Evolutionary conservation across 495 filamentous ascomycete genomes (phyloP).

Genomic region (Lindgomyces ingoldianus): DNA sequence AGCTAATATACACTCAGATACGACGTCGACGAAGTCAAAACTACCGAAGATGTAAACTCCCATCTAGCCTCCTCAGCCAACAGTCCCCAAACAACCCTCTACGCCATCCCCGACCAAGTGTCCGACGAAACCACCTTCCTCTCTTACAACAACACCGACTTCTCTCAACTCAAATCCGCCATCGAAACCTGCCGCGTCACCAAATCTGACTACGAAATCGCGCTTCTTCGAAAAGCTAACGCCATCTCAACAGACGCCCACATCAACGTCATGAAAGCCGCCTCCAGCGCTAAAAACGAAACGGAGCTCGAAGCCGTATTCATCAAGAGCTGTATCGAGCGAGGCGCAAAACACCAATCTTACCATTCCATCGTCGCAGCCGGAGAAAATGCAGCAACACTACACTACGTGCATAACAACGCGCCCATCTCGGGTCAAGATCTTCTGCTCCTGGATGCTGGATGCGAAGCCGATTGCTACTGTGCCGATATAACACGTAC

Average conservation of each 20-base stretch:
- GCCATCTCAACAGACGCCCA: conserved; percentile 76
- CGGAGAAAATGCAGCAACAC: conserved; percentile 75
- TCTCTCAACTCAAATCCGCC: conserved; percentile 64
- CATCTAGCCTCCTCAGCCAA: conserved; percentile 54
- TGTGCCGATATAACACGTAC: conserved; percentile 88
- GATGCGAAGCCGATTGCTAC: conserved; percentile 77
- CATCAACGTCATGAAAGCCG: conserved; percentile 65
- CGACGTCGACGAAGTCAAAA: conserved; percentile 78
- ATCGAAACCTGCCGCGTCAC: conserved; percentile 77
- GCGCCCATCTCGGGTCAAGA: conserved; percentile 65
- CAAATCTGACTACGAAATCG: conserved; percentile 84
- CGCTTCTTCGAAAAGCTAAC: conserved; percentile 81
- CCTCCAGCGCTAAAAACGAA: conserved; percentile 71
- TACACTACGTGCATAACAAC: conserved; percentile 85
- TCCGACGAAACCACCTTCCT: conserved; percentile 65
- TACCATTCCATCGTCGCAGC: conserved; percentile 83
- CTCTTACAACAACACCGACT: conserved; percentile 63
- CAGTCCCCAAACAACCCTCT: conserved; percentile 57
- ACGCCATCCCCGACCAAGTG: conserved; percentile 71
- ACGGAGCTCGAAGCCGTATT: conserved; percentile 80
- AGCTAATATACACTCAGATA: conserved; percentile 48
- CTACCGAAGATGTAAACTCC: conserved; percentile 68
- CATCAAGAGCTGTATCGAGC: conserved; percentile 69
- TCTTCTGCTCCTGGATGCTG: conserved; percentile 81
- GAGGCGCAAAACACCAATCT: conserved; percentile 73